phyloP scores from a whole-genome alignment of 106 monocot genomes.

The Xerophyta viscosa region DNA sequence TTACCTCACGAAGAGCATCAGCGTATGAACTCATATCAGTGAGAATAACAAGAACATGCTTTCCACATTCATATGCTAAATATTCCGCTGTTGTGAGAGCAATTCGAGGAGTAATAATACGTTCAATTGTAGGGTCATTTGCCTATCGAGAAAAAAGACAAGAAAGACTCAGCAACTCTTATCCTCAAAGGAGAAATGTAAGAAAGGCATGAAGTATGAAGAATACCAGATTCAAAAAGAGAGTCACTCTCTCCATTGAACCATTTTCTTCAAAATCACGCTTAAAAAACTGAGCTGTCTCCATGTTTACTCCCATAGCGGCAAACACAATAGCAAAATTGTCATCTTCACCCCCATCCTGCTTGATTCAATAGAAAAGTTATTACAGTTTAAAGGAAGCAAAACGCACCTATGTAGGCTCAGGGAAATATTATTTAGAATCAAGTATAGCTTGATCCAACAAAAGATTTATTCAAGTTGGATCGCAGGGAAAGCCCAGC shows the following conservation, averaged over 20 bases:
- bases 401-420: too few relatives aligned
- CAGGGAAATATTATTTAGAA: too few relatives aligned
- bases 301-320: slow-evolving; percentile 99
- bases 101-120: slow-evolving; percentile 97
- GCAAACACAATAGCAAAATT: slow-evolving; percentile 99
- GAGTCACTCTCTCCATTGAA: slow-evolving; percentile 97
- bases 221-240: slow-evolving; percentile 92
- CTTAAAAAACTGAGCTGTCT: slow-evolving; percentile 98
- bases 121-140: slow-evolving; percentile 97
- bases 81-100: slow-evolving; percentile 96
- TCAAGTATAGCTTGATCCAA: too few relatives aligned
- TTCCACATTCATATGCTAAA: slow-evolving; percentile 96
- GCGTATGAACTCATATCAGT: slow-evolving; percentile 99
- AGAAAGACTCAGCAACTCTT: background rate
- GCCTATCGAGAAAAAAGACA: slow-evolving; percentile 57
- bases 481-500: too few relatives aligned
- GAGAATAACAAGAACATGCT: slow-evolving; percentile 95
- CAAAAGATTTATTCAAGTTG: too few relatives aligned
- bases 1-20: slow-evolving; percentile 99
- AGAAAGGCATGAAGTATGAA: background rate
- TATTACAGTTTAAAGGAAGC: too few relatives aligned
- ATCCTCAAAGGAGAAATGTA: background rate
- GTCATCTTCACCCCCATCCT: slow-evolving; percentile 78
- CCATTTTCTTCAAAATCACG: slow-evolving; percentile 99
- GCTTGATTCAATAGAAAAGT: slow-evolving; percentile 5